Conservation (phyloP, 352 stramenopile species). For the Globisporangium spiculum region DNA sequence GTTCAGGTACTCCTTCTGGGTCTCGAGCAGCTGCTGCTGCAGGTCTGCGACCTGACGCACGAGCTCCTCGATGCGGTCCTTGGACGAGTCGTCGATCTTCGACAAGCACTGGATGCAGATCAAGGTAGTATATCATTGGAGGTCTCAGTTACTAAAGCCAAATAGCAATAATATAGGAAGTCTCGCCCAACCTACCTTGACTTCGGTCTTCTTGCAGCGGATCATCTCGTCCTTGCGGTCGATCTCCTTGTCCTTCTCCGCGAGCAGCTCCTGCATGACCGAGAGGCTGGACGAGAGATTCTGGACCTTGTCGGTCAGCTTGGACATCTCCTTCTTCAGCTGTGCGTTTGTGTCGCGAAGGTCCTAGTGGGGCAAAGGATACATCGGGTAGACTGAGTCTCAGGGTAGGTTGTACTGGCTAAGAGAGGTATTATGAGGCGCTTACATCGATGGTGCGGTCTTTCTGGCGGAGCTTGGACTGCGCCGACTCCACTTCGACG, state of each 20-base stretch:
- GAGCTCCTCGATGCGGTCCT: conserved; percentile 76
- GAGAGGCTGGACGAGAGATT: conserved; percentile 47
- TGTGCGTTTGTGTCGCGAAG: conserved; percentile 59
- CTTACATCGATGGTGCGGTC: conserved; percentile 58
- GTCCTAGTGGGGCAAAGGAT: conserved; percentile 23
- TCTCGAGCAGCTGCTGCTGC: conserved; percentile 71
- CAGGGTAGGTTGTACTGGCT: background rate
- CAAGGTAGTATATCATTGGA: background rate
- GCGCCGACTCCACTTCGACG: conserved; percentile 69
- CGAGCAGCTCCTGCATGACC: conserved; percentile 46
- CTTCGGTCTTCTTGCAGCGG: conserved; percentile 72
- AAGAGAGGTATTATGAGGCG: background rate
- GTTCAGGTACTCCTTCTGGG: conserved; percentile 75
- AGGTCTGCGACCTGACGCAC: conserved; percentile 66
- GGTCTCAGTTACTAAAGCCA: no score
- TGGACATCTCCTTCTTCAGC: conserved; percentile 63
- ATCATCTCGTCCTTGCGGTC: conserved; percentile 63
- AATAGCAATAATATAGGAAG: background rate
- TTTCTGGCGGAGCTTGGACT: conserved; percentile 72
- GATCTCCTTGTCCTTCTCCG: conserved; percentile 59
- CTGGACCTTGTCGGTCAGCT: conserved; percentile 43
- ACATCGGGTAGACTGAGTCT: background rate
- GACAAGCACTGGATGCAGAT: conserved; percentile 34
- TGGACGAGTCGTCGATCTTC: conserved; percentile 73
- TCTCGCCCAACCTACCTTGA: conserved; percentile 31